A percentile compares a stretch with the other conserved stretches of the same genome.
These are phyloP conservation scores for Cystobasidium onofrii DNA, from an alignment of 768 basidiomycete genomes.

Conservation along the genomic window DNA sequence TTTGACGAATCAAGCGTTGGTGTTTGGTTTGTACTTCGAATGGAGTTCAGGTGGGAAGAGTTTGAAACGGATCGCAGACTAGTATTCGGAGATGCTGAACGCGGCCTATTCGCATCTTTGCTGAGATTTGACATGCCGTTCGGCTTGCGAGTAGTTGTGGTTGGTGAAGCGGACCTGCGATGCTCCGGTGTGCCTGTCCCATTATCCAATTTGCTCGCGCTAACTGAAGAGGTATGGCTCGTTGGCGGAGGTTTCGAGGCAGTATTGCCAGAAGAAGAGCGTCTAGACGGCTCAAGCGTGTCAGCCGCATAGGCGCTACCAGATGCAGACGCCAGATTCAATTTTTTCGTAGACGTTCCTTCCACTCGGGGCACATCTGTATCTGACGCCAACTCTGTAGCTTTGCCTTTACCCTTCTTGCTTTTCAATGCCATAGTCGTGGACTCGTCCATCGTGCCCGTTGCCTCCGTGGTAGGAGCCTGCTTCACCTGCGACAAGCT, in stretches of 20 bases:
- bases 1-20: neutral
- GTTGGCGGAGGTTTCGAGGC: neutral
- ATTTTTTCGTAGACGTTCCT: neutral
- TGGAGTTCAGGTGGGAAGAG: slow-evolving; percentile 1
- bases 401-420: slow-evolving; percentile 21
- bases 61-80: neutral
- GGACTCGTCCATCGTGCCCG: neutral
- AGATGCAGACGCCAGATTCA: neutral
- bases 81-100: slow-evolving; percentile 11
- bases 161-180: neutral
- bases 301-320: neutral
- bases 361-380: neutral
- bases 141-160: neutral
- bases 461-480: neutral
- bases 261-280: neutral
- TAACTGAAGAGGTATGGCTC: neutral
- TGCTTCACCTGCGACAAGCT: neutral
- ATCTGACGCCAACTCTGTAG: neutral
- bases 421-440: neutral
- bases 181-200: neutral
- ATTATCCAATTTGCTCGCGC: neutral
- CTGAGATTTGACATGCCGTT: neutral
- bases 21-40: neutral
- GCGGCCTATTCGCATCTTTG: neutral
- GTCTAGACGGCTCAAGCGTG: neutral